These are phyloP conservation scores for Xylaria multiplex DNA, from an alignment of 2,329 filamentous ascomycete species.

Conservation along the genomic window DNA sequence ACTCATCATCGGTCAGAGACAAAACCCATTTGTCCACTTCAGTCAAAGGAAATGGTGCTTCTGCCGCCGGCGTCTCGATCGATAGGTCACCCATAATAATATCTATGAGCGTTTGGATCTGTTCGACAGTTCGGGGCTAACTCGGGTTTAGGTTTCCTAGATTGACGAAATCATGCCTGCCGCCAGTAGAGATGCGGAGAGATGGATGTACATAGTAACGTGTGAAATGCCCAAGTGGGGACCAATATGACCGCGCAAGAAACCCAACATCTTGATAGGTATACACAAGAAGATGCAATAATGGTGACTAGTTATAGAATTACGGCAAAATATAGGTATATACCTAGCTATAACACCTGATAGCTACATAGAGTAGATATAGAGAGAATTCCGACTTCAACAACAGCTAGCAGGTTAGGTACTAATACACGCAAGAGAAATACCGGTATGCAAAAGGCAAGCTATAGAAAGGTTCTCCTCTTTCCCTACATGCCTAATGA, in stretches of 20 bases:
- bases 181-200: slow-evolving; percentile 12
- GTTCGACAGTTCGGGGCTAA: slow-evolving; percentile 9
- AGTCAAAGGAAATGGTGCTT: slow-evolving; percentile 68
- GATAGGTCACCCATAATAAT: slow-evolving; percentile 54
- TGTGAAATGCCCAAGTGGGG: neutral
- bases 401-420: no score
- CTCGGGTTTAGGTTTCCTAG: slow-evolving; percentile 12
- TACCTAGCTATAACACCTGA: no score
- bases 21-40: slow-evolving; percentile 68
- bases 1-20: slow-evolving; percentile 75
- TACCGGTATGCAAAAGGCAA: no score
- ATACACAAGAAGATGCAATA: no score
- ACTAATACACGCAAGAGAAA: no score
- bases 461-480: no score
- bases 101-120: neutral
- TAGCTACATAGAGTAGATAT: no score
- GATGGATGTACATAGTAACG: neutral
- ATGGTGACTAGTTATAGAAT: no score
- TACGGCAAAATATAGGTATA: no score
- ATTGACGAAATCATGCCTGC: slow-evolving; percentile 1
- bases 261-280: neutral
- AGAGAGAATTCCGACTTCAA: no score
- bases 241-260: neutral
- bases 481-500: no score
- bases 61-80: slow-evolving; percentile 44